These are phyloP conservation scores for Straminergon stramineum DNA, from an alignment of 225 moss, liverwort and hornwort genomes.

Conservation along the genomic window DNA sequence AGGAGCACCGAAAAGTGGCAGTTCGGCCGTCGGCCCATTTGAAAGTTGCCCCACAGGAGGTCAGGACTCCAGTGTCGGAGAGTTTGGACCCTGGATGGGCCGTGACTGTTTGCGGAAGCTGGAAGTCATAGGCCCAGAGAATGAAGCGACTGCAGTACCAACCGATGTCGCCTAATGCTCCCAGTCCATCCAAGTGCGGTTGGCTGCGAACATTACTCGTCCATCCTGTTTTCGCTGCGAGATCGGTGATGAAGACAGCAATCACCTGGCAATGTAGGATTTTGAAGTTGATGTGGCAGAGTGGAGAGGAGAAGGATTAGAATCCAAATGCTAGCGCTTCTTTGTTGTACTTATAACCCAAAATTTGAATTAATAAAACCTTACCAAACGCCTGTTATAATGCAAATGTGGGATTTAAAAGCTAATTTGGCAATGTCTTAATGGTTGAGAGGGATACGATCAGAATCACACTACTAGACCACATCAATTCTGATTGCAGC, in stretches of 20 bases:
- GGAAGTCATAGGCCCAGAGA: conserved; percentile 35
- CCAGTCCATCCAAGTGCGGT: conserved; percentile 37
- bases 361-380: background rate
- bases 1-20: conserved; percentile 33
- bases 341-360: background rate
- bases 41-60: conserved; percentile 28
- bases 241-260: conserved; percentile 1
- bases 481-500: background rate
- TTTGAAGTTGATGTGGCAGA: background rate
- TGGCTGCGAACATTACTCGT: conserved; percentile 17
- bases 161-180: conserved; percentile 36
- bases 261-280: conserved; percentile 8
- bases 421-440: background rate
- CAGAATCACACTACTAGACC: background rate
- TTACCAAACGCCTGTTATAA: background rate
- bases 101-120: conserved; percentile 23
- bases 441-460: background rate
- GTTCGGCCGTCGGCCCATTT: conserved; percentile 21
- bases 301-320: background rate
- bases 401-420: background rate
- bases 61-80: conserved; percentile 26
- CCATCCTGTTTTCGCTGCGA: background rate
- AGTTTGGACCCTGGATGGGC: conserved; percentile 34
- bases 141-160: conserved; percentile 36
- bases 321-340: background rate